These are phyloP conservation scores for Carex kokanica DNA, from an alignment of 176 grass and related monocot genomes.

Conservation along the genomic window DNA sequence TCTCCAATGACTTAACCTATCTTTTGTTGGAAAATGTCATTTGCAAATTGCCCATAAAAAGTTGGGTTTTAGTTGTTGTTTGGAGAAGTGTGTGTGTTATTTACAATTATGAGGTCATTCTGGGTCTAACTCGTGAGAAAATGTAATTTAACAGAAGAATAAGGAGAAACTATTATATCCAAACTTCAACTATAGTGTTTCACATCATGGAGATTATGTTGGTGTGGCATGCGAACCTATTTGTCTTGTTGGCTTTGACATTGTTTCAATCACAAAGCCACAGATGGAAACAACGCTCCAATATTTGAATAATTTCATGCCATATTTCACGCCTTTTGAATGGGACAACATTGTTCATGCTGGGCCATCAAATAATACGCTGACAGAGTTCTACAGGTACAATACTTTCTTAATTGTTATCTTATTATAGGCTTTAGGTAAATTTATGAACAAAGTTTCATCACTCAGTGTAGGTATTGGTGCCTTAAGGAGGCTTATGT, in stretches of 20 bases:
- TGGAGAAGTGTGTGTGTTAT: not conserved
- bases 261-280: slow-evolving; percentile 52
- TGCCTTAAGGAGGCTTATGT: slow-evolving; percentile 85
- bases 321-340: slow-evolving; percentile 54
- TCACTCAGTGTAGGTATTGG: slow-evolving; percentile 50
- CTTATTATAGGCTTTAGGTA: not conserved
- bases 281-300: slow-evolving; percentile 33
- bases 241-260: slow-evolving; percentile 74
- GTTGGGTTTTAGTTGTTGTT: not conserved
- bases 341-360: slow-evolving; percentile 42
- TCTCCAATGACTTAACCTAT: not conserved
- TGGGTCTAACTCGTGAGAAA: not conserved
- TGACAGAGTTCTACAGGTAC: slow-evolving; percentile 70
- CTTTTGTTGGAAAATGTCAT: not conserved
- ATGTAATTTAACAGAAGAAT: slow-evolving; percentile 30
- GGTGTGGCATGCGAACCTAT: slow-evolving; percentile 67
- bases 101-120: not conserved
- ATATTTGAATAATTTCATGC: slow-evolving; percentile 55
- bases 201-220: slow-evolving; percentile 78
- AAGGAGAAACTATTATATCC: slow-evolving; percentile 12
- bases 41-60: not conserved
- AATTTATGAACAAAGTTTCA: not conserved
- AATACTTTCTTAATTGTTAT: not conserved
- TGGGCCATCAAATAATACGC: slow-evolving; percentile 20
- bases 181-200: slow-evolving; percentile 71